Percentiles rank a stretch among this genome's conserved stretches.
Evolutionary conservation across 805 yeast genomes (phyloP).

Genomic region (Candida arabinofermentans): DNA sequence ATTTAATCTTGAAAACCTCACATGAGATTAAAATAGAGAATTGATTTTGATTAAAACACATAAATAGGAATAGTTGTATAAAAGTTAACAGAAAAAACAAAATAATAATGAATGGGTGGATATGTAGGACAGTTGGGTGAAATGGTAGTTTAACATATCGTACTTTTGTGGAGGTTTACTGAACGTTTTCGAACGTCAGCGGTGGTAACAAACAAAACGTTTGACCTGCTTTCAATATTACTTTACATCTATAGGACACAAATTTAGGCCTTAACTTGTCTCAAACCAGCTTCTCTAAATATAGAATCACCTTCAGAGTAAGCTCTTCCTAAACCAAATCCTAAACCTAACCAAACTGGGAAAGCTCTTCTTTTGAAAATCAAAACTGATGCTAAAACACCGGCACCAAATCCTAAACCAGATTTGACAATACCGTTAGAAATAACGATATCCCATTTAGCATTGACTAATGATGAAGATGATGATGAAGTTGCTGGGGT

Average conservation of each 20-base stretch:
- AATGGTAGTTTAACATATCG: no score
- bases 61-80: neutral
- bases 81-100: neutral
- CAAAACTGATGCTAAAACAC: slow-evolving; percentile 87
- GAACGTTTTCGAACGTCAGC: no score
- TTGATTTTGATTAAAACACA: neutral
- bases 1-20: neutral
- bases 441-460: slow-evolving; percentile 88
- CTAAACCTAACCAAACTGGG: slow-evolving; percentile 97
- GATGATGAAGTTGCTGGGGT: slow-evolving; percentile 18
- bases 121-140: no score
- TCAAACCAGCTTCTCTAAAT: slow-evolving; percentile 79
- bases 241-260: no score
- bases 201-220: no score
- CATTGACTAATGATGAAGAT: slow-evolving; percentile 27
- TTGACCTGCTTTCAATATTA: no score
- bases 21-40: neutral
- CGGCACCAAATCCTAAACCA: slow-evolving; percentile 94
- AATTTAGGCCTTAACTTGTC: slow-evolving; percentile 62
- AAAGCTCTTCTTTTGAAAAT: slow-evolving; percentile 91
- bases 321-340: slow-evolving; percentile 97
- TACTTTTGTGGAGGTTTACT: no score
- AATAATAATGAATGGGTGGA: neutral
- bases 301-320: slow-evolving; percentile 98
- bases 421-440: slow-evolving; percentile 93